Conservation (phyloP, 2,329 filamentous ascomycete genomes). For the Pyricularia grisea region DNA sequence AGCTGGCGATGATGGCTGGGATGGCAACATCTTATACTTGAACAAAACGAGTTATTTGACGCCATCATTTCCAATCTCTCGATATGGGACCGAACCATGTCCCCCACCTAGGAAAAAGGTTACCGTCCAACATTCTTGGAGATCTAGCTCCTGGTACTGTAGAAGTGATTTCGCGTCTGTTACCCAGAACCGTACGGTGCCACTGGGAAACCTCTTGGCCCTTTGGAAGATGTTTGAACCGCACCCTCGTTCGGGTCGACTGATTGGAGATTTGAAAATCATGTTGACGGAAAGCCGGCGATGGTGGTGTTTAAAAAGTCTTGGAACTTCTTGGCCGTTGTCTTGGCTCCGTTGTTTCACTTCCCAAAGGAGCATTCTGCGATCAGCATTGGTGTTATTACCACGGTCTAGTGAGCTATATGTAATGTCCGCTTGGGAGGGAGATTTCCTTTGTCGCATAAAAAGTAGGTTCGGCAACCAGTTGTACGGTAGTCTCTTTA, state of each 20-base stretch:
- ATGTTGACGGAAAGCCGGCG: background rate
- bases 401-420: background rate
- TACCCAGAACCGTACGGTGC: background rate
- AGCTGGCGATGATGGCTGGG: background rate
- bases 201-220: background rate
- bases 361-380: background rate
- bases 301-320: background rate
- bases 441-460: background rate
- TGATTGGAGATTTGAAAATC: background rate
- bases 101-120: background rate
- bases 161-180: background rate
- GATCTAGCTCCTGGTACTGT: background rate
- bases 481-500: no score
- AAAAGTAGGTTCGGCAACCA: background rate
- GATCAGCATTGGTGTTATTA: background rate
- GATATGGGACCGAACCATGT: no score
- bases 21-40: background rate
- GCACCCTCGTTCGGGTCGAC: background rate
- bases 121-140: background rate
- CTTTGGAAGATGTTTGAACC: constrained; percentile 2
- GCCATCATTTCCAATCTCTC: background rate
- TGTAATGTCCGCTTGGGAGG: background rate
- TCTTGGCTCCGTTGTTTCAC: background rate
- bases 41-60: background rate
- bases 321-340: background rate